phyloP scores from a whole-genome alignment of 1,284 basidiomycete genomes.

The Tylopilus sp. region DNA sequence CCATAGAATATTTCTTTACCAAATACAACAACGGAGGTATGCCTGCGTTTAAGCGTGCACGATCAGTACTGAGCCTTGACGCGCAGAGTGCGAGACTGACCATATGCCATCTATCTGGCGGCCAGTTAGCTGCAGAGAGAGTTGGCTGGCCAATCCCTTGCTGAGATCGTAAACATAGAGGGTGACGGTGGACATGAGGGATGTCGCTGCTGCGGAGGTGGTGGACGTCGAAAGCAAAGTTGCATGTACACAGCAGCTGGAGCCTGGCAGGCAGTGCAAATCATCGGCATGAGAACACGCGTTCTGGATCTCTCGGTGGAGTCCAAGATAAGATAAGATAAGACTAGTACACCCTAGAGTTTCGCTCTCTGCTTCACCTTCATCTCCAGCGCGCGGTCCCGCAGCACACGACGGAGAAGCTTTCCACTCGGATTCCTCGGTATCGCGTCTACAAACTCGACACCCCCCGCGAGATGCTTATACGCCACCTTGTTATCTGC shows the following conservation, averaged over 20 bases:
- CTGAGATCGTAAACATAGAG: constrained; percentile 91
- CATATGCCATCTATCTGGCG: constrained; percentile 86
- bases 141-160: constrained; percentile 71
- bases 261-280: constrained; percentile 5
- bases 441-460: constrained; percentile 50
- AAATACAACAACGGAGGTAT: constrained; percentile 85
- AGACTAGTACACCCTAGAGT: constrained; percentile 14
- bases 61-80: constrained; percentile 6
- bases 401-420: constrained; percentile 50
- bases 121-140: constrained; percentile 77
- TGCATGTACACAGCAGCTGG: not conserved
- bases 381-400: constrained; percentile 45
- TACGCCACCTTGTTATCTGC: constrained; percentile 55
- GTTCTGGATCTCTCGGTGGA: not conserved
- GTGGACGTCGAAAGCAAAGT: not conserved
- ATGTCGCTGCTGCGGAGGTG: not conserved
- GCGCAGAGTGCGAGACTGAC: constrained; percentile 39
- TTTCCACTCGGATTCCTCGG: constrained; percentile 62
- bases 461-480: constrained; percentile 55
- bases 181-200: constrained; percentile 43
- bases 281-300: constrained; percentile 3
- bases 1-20: constrained; percentile 86
- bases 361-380: constrained; percentile 21
- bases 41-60: constrained; percentile 45
- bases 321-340: constrained; percentile 17